Base-by-base conservation (phyloP, 2,329 filamentous ascomycete genomes). In the Grosmannia penicillata region DNA sequence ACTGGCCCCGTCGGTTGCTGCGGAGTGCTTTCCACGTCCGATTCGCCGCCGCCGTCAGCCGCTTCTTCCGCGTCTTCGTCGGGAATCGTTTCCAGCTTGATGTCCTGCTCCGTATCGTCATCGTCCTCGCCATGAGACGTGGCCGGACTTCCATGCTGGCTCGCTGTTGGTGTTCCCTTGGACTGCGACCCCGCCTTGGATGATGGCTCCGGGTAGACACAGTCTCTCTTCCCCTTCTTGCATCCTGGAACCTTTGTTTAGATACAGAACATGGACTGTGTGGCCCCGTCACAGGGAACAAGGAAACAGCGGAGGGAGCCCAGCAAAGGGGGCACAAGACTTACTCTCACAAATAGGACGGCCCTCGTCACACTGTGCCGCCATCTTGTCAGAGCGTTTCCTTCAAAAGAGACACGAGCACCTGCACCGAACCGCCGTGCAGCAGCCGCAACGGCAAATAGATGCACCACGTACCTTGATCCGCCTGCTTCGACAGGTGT, bases 141-240 rank as follows among this genome's bases (percentile, higher is more conserved):
- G 28, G 60, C 63, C 3, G 66, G 67, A 43, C 70, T 73, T 21
- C 58, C 53, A 37, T 61, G 59, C 43, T 62, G 61, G 33, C 58
- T 57, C 2, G 53, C 38, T 6, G 24, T 49, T 25, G 40, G 49
- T 33, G 34, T 28, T n/a, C 69, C 63, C 45, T 60, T 66, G 29
- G 58, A 46, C 25, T 51, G 45, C 34, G 55, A 47, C 32, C 51
- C 47, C 19, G 59, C 54, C 45, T 66, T 70, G 28, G 60, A 55
- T 33, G 73, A 62, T 23, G 77, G 65, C 34, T 89, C 84, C 3
- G 91, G 89, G 55, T 95, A 98, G 42, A 82, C 68, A 56, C 91
- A 98, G 47, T 93, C 84, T 59, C 91, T 74, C 48, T 78, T 82
- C 36, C 89, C 91, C 59, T 96, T 98, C 49, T 77, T 80, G 58